A percentile compares a stretch with the other conserved stretches of the same genome.
Conservation (phyloP, 768 basidiomycete species). For the Pleurotus ostreatus region DNA sequence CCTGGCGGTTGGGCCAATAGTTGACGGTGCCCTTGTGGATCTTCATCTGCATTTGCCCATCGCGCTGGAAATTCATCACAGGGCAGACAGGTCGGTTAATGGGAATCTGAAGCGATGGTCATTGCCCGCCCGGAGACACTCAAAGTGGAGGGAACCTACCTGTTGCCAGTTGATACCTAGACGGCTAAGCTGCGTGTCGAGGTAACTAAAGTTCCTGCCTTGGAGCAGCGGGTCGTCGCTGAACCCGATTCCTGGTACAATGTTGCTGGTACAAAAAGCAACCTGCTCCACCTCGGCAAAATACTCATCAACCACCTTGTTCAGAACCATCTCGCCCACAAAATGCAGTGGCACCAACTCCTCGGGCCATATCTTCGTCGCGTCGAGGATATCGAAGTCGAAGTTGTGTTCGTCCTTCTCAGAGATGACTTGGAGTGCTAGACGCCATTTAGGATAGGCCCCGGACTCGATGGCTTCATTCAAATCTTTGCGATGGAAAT, state of each 20-base stretch:
- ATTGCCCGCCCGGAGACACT: not conserved
- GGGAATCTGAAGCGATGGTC: conserved; percentile 47
- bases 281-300: conserved; percentile 88
- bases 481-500: conserved; percentile 86
- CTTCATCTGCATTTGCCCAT: conserved; percentile 52
- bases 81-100: conserved; percentile 82
- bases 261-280: conserved; percentile 78
- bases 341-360: conserved; percentile 72
- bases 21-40: conserved; percentile 61
- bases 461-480: conserved; percentile 78
- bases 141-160: conserved; percentile 24
- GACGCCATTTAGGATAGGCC: conserved; percentile 70
- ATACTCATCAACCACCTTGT: conserved; percentile 66
- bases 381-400: conserved; percentile 84
- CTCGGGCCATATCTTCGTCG: conserved; percentile 85
- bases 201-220: conserved; percentile 83
- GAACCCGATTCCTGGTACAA: conserved; percentile 67
- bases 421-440: conserved; percentile 71
- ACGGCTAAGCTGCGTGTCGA: conserved; percentile 80
- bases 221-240: conserved; percentile 80
- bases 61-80: conserved; percentile 65
- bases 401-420: conserved; percentile 75
- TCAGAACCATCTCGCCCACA: conserved; percentile 71
- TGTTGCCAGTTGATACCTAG: conserved; percentile 80
- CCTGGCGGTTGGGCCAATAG: conserved; percentile 80